Evolutionary conservation across 2,329 filamentous ascomycete species (phyloP).

Genomic region (Aspergillaceae sp.): DNA sequence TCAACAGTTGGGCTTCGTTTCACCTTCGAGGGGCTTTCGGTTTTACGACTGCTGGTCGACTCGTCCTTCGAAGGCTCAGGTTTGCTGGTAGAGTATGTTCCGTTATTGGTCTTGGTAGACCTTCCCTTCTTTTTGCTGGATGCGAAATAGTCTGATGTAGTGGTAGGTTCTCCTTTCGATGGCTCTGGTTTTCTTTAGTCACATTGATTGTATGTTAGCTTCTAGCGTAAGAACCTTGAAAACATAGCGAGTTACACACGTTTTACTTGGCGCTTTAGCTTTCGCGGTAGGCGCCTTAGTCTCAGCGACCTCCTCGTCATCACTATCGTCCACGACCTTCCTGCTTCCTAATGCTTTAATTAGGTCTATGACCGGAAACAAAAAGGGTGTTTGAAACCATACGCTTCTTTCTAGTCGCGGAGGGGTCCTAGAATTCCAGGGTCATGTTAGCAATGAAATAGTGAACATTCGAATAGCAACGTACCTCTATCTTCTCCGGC

Average conservation of each 20-base stretch:
- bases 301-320: conserved; percentile 58
- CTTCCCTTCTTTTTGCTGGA: conserved; percentile 49
- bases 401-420: conserved; percentile 28
- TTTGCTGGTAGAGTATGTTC: conserved; percentile 7
- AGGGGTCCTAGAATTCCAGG: conserved; percentile 15
- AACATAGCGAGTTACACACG: conserved; percentile 34
- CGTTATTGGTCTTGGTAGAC: conserved; percentile 23
- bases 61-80: conserved; percentile 9
- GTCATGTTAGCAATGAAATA: conserved; percentile 5
- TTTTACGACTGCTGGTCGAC: conserved; percentile 1
- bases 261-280: conserved; percentile 34
- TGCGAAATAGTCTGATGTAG: conserved; percentile 56
- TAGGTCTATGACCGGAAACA: not conserved
- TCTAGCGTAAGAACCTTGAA: not conserved
- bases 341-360: conserved; percentile 38
- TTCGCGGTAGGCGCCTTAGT: conserved; percentile 31
- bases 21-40: conserved; percentile 12
- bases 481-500: conserved; percentile 37
- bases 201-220: conserved; percentile 1
- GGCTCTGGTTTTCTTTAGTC: conserved; percentile 40
- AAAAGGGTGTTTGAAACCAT: conserved; percentile 8
- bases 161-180: conserved; percentile 48
- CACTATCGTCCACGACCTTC: conserved; percentile 72
- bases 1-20: conserved; percentile 47
- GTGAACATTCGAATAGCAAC: conserved; percentile 10